These are phyloP conservation scores for Albizia julibrissin DNA, from an alignment of 306 rosid species.

Conservation along the genomic window DNA sequence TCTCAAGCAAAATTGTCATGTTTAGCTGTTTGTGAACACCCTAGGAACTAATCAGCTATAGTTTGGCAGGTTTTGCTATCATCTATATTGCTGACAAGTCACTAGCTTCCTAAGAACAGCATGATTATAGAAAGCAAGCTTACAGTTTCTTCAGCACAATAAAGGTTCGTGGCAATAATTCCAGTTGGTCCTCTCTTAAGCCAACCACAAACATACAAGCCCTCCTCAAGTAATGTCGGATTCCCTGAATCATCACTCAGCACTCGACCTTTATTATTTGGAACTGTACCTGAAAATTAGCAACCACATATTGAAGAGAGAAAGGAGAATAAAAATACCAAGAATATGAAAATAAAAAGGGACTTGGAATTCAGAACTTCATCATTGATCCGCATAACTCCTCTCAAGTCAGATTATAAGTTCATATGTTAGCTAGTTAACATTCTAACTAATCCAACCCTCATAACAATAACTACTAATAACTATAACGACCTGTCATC, in stretches of 20 bases:
- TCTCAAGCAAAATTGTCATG: slow-evolving; percentile 12
- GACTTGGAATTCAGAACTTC: neutral
- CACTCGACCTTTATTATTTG: slow-evolving; percentile 82
- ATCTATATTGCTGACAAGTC: neutral
- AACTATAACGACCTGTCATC: no score
- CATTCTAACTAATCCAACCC: neutral
- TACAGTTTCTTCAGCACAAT: slow-evolving; percentile 93
- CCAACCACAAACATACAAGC: slow-evolving; percentile 94
- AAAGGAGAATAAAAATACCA: neutral
- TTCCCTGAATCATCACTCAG: slow-evolving; percentile 46
- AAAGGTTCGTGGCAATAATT: slow-evolving; percentile 84
- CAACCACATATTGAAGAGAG: slow-evolving; percentile 21
- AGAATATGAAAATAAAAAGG: neutral
- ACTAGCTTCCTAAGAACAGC: slow-evolving; percentile 16
- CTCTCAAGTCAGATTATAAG: neutral
- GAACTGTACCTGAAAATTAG: slow-evolving; percentile 72
- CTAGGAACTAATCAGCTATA: neutral
- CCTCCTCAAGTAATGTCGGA: slow-evolving; percentile 56
- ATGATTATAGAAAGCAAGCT: slow-evolving; percentile 35
- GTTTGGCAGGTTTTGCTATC: neutral
- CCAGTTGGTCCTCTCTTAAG: slow-evolving; percentile 99
- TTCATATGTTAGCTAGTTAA: neutral
- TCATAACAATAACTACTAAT: neutral
- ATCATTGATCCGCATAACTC: neutral
- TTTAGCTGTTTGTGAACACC: neutral